Evolutionary conservation across 1,284 basidiomycete genomes (phyloP), one percentile per base, ranked within the genome.

Genomic region (Austroboletus novae-zelandiae): DNA sequence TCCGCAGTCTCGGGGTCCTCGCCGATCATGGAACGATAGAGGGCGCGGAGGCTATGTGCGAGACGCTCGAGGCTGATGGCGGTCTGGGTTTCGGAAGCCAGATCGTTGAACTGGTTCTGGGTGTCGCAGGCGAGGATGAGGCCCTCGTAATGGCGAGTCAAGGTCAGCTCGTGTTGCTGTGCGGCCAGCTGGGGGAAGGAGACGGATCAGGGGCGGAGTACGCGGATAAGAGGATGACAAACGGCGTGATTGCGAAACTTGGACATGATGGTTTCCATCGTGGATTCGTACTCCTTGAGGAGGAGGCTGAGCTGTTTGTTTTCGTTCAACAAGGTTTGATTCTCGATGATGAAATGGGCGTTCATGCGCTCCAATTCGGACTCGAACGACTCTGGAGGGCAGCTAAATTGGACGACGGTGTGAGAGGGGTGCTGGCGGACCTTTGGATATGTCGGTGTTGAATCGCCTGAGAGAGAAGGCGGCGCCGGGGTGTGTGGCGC

Each of bases 201-300:
- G 25, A 23, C 35, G 29, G 40, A 47, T 50, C 37, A 47, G 43
- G 31, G 53, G 35, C 17, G 40, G 25, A 17, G 7, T 5, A 30
- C 7, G 20, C 32, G 40, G 37, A 30, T 23, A 8, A 50, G 31
- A 41, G 9, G 5, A 27, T 40, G 40, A 81, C 93, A 65, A 66
- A 97, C 94, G 17, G 94, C 84, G 63, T 98, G 90, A 55, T 87
- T 88, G 47, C 95, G 81, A 68, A 98, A 98, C 72, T 98, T 98
- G 52, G 83, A 75, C 96, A 99, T 98, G 66, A 99, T 90, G 32
- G 86, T 94, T 65, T 98, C 95, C 72, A 99, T 81, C 1, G 95
- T 98, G 54, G 80, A 78, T 69, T 99, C 96, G 67, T 97, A 96
- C 70, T 99, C 97, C 61, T 94, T 94, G 51, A 99, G 74, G 25